Evolutionary conservation across 106 monocot species (phyloP).

Genomic region (Platanthera zijinensis): DNA sequence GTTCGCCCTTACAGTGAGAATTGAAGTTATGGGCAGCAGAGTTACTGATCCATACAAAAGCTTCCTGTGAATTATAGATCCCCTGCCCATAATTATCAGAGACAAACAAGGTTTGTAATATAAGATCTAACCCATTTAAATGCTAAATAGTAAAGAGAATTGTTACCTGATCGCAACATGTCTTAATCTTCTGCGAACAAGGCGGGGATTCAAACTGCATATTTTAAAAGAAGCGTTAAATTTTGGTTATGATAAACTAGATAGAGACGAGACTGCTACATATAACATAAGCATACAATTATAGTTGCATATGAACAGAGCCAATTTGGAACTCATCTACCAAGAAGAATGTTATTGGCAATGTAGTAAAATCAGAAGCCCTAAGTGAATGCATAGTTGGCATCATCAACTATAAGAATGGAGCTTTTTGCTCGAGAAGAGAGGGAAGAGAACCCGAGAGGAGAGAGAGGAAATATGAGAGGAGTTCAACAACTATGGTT

Average conservation of each 20-base stretch:
- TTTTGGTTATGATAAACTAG: neutral
- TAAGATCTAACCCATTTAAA: neutral
- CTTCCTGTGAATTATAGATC: slow-evolving; percentile 62
- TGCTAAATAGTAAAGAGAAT: neutral
- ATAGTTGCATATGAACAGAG: neutral
- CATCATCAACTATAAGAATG: neutral
- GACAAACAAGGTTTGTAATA: slow-evolving; percentile 1
- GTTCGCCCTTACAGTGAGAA: slow-evolving; percentile 56
- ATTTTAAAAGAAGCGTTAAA: neutral
- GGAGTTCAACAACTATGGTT: no score
- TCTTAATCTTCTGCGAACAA: slow-evolving; percentile 82
- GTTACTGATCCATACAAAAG: slow-evolving; percentile 75
- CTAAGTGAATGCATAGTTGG: neutral
- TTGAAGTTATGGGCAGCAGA: slow-evolving; percentile 53
- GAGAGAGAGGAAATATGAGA: no score
- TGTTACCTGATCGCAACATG: slow-evolving; percentile 82
- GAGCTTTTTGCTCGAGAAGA: no score
- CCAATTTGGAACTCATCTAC: neutral
- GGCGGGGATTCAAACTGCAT: slow-evolving; percentile 74
- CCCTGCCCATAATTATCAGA: slow-evolving; percentile 36
- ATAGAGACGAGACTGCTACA: neutral
- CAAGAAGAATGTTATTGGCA: neutral
- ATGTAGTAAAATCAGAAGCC: neutral
- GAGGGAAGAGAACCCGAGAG: no score
- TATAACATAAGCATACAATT: neutral